A percentile compares a stretch with the other conserved stretches of the same genome.
These are phyloP conservation scores for Aureobasidium sp. DNA, from an alignment of 2,329 filamentous ascomycete genomes.

Conservation along the genomic window DNA sequence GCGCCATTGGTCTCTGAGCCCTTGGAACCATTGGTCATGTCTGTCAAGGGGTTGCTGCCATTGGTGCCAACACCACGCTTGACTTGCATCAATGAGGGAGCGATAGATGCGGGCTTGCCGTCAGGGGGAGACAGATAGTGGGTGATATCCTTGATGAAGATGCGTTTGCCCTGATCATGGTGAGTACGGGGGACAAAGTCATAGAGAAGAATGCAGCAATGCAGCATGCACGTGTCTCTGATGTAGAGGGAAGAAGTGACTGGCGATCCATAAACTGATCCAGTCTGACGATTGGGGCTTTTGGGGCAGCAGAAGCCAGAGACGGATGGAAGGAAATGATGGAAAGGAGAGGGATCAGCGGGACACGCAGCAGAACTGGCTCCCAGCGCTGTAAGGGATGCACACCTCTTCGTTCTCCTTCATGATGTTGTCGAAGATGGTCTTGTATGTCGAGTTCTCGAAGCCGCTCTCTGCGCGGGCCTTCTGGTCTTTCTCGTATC, in stretches of 20 bases:
- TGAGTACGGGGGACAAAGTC: conserved; percentile 30
- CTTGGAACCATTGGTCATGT: conserved; percentile 17
- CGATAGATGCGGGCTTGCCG: conserved; percentile 59
- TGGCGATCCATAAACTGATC: neutral
- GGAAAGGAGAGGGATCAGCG: neutral
- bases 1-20: conserved; percentile 21
- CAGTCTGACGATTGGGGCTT: neutral
- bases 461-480: conserved; percentile 55
- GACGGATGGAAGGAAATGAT: neutral
- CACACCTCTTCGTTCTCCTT: conserved; percentile 66
- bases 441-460: conserved; percentile 61
- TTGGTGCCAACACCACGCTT: conserved; percentile 55
- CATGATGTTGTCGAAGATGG: conserved; percentile 70
- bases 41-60: conserved; percentile 14
- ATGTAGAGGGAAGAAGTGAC: neutral
- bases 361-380: conserved; percentile 13
- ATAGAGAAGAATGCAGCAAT: neutral
- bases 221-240: neutral
- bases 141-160: conserved; percentile 98
- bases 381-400: conserved; percentile 24
- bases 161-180: conserved; percentile 65
- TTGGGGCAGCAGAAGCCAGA: neutral
- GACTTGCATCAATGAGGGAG: conserved; percentile 60
- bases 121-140: conserved; percentile 81
- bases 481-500: conserved; percentile 66